These are phyloP conservation scores for Neofusicoccum sp. DNA, from an alignment of 2,329 filamentous ascomycete genomes.

Conservation along the genomic window DNA sequence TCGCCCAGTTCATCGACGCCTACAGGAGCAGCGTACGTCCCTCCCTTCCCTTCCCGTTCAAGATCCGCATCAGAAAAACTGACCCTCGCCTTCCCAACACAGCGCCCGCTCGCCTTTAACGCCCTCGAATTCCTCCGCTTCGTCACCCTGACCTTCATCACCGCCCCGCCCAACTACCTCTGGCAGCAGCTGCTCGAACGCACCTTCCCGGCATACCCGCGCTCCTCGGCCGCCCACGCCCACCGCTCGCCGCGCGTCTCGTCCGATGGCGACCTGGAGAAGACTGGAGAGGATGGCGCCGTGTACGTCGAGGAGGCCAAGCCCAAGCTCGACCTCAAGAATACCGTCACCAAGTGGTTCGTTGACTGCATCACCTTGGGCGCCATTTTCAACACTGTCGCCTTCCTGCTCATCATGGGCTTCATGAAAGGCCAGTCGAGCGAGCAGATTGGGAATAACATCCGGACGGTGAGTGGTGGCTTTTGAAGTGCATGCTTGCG, in stretches of 20 bases:
- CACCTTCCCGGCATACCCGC: constrained; percentile 61
- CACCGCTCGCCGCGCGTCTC: constrained; percentile 3
- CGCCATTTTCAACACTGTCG: constrained; percentile 62
- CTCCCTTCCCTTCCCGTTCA: neutral
- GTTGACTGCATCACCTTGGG: constrained; percentile 67
- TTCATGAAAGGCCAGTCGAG: constrained; percentile 42
- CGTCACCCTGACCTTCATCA: constrained; percentile 64
- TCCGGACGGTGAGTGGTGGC: constrained; percentile 36
- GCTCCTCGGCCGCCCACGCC: constrained; percentile 31
- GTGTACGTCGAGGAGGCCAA: constrained; percentile 24
- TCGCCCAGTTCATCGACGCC: constrained; percentile 37
- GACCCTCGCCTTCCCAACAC: constrained; percentile 13
- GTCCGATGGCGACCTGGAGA: constrained; percentile 16
- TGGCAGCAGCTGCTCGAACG: constrained; percentile 82
- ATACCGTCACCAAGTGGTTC: constrained; percentile 65
- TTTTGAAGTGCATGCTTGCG: neutral
- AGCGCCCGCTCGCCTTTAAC: constrained; percentile 37
- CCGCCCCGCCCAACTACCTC: constrained; percentile 76
- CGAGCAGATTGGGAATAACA: constrained; percentile 31
- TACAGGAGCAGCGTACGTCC: constrained; percentile 29
- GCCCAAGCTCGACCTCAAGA: constrained; percentile 39
- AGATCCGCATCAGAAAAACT: too few species aligned
- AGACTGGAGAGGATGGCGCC: constrained; percentile 19
- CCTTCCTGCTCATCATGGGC: constrained; percentile 63
- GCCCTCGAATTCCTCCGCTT: constrained; percentile 38